phyloP scores from a whole-genome alignment of 1,284 basidiomycete genomes.

The Tilletia indica region DNA sequence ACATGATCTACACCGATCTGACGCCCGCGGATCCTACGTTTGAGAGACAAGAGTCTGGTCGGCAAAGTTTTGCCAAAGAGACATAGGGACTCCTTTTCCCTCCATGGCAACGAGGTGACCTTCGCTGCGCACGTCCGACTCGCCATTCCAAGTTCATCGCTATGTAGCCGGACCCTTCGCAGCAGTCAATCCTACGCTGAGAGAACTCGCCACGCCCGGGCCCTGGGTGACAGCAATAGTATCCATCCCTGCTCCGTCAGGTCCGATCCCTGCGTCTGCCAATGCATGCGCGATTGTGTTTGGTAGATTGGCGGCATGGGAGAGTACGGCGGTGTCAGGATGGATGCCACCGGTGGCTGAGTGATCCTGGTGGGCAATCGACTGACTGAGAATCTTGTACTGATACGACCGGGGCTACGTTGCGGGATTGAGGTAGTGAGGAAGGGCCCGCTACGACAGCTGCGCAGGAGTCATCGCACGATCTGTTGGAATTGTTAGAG shows the following conservation, averaged over 20 bases:
- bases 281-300: constrained; percentile 38
- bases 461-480: constrained; percentile 54
- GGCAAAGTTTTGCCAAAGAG: constrained; percentile 86
- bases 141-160: constrained; percentile 72
- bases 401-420: constrained; percentile 50
- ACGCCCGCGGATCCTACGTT: constrained; percentile 63
- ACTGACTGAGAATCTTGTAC: constrained; percentile 38
- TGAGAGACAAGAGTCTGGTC: constrained; percentile 65
- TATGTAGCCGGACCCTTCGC: constrained; percentile 68
- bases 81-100: too few species aligned
- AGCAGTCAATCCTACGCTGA: constrained; percentile 40
- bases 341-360: constrained; percentile 45
- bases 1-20: constrained; percentile 94
- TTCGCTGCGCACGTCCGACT: too few species aligned
- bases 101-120: too few species aligned
- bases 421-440: neutral
- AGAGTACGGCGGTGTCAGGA: constrained; percentile 41
- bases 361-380: constrained; percentile 50
- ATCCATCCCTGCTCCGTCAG: constrained; percentile 32
- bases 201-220: constrained; percentile 49
- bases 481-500: constrained; percentile 23
- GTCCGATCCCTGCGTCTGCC: constrained; percentile 24
- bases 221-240: constrained; percentile 53
- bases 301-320: constrained; percentile 42
- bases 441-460: constrained; percentile 38